Base-by-base conservation (phyloP, 1,284 basidiomycete genomes). In the Sanghuangporus sanghuang region DNA sequence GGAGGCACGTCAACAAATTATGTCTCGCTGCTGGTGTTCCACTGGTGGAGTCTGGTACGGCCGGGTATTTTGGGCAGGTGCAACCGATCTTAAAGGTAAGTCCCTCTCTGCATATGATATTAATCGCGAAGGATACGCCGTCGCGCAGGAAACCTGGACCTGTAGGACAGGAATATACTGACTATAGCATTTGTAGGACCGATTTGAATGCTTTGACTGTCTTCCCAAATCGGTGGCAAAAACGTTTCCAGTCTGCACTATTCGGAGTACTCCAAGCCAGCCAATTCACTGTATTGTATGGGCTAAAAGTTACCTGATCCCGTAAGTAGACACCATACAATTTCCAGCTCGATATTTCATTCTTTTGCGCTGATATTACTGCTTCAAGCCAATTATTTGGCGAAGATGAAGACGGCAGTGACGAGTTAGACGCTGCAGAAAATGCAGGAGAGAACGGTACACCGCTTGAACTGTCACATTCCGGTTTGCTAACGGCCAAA, bases 201-300 rank as follows among this genome's bases (percentile, higher is more conserved):
- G 79, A 23, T 92, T 91, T 0, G 94, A 96, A 72, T 98, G 95
- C 75, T 98, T 95, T 71, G 94, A 96, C 72, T 98, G 95, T 70
- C 80, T 92, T 40, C 85, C 87, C 3, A 98, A 98, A 75, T 89
- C 90, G 0, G 89, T 90, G 0, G 94, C 95, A 0, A 98, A 96
- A 74, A 92, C 93, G 0, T 99, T 94, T 73, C 96, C 97, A 0
- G 96, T 99, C 2, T 99, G 97, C 77, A 99, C 97, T 0, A 99
- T 99, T 70, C 90, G 97, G 54, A 95, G 95, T 1, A 99, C 97
- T 0, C 97, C 97, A 0, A 95, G 92, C 61, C 95, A 96, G 67
- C 95, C 97, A 0, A 97, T 99, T 57, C 97, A 99, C 73, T 99
- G 96, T 73, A 98, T 99, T 63, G 96, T 98, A 0, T 99, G 97